A percentile compares a stretch with the other conserved stretches of the same genome.
Evolutionary conservation across 305 asterid genomes (phyloP).

Genomic region (Fraxinus velutina): DNA sequence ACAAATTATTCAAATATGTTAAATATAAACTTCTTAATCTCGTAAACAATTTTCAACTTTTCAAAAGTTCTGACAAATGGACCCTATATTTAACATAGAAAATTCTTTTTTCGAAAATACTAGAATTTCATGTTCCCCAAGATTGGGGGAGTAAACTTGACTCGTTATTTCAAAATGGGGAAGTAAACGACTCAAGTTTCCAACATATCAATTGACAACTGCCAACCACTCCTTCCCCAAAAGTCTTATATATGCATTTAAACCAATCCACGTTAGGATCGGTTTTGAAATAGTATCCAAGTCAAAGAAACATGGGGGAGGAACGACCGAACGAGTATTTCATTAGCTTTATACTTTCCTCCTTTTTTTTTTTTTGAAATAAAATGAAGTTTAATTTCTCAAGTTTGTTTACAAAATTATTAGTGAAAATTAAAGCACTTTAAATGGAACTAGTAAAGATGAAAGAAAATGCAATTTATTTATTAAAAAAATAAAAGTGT

Average conservation of each 20-base stretch:
- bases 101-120: not conserved
- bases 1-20: too few species aligned
- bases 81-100: not conserved
- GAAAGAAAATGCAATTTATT: not conserved
- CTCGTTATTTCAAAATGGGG: not conserved
- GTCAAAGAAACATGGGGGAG: not conserved
- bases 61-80: not conserved
- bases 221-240: not conserved
- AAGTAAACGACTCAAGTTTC: not conserved
- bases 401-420: not conserved
- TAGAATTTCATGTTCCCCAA: not conserved
- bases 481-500: too few species aligned
- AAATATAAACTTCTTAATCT: too few species aligned
- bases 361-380: too few species aligned
- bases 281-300: not conserved
- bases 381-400: too few species aligned
- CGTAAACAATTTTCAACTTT: not conserved
- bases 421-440: not conserved
- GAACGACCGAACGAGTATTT: not conserved
- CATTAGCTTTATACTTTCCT: too few species aligned
- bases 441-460: not conserved
- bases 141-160: not conserved
- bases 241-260: not conserved
- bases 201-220: constrained; percentile 13
- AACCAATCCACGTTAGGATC: not conserved